These are phyloP conservation scores for Solanum chacoense DNA, from an alignment of 305 asterid genomes.

Conservation along the genomic window DNA sequence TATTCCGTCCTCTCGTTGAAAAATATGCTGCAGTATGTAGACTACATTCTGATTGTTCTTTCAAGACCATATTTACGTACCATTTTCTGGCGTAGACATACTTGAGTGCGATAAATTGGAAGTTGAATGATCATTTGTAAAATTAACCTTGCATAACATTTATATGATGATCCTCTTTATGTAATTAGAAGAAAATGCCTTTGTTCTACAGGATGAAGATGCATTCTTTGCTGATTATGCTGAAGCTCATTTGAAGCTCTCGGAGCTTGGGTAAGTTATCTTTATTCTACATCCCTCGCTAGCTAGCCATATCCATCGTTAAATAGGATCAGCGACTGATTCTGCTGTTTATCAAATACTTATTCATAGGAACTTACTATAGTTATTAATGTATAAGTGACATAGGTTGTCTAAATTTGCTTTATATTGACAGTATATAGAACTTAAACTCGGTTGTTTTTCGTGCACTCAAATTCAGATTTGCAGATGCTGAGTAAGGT, in stretches of 20 bases:
- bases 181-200: neutral
- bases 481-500: constrained; percentile 34
- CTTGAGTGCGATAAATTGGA: neutral
- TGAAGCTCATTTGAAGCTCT: constrained; percentile 72
- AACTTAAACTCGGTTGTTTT: neutral
- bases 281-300: neutral
- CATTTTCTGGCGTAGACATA: neutral
- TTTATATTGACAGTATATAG: neutral
- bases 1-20: constrained; percentile 55
- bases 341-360: neutral
- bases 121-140: neutral
- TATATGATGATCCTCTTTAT: neutral
- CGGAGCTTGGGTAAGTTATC: constrained; percentile 61
- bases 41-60: neutral
- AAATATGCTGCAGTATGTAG: constrained; percentile 60
- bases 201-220: constrained; percentile 53
- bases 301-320: neutral
- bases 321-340: neutral
- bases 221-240: constrained; percentile 76
- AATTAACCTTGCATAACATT: neutral
- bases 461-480: constrained; percentile 19
- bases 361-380: neutral
- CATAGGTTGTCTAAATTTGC: neutral
- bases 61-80: neutral
- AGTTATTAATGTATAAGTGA: neutral